These are phyloP conservation scores for Pythium plurisporium DNA, from an alignment of 352 stramenopile genomes.

Conservation along the genomic window DNA sequence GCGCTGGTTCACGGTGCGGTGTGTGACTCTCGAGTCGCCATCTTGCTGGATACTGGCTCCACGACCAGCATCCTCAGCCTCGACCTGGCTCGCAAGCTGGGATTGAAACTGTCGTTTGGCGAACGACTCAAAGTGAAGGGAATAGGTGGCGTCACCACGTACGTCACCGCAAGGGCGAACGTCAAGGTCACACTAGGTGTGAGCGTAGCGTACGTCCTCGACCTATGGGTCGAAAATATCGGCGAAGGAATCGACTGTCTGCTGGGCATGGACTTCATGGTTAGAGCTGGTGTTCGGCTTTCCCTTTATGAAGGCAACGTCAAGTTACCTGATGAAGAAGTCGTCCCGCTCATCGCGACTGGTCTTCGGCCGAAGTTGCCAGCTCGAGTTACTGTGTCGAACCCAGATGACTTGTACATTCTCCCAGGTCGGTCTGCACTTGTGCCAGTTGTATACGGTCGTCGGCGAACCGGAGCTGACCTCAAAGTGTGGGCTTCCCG, in stretches of 20 bases:
- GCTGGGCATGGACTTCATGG: conserved; percentile 31
- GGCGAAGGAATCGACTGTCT: conserved; percentile 26
- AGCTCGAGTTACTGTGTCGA: neutral
- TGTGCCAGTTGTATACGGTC: neutral
- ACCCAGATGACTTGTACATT: neutral
- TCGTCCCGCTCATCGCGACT: neutral
- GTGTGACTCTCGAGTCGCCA: neutral
- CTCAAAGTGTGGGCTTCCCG: neutral
- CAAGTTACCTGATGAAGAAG: conserved; percentile 12
- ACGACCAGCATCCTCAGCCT: conserved; percentile 3
- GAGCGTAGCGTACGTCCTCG: conserved; percentile 13
- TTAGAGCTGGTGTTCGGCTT: conserved; percentile 14
- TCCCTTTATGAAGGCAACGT: conserved; percentile 5
- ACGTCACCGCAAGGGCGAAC: conserved; percentile 1
- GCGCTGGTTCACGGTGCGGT: conserved; percentile 1
- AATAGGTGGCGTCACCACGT: conserved; percentile 11
- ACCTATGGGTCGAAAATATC: conserved; percentile 26
- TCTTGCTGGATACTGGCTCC: conserved; percentile 7
- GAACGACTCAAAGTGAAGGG: neutral
- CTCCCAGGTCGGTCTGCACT: neutral
- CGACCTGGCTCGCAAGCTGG: conserved; percentile 2
- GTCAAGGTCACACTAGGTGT: conserved; percentile 27
- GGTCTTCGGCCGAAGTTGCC: neutral
- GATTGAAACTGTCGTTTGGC: neutral
- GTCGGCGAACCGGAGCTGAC: neutral